Conservation (phyloP, 352 stramenopile species). For the Phytophthora quininea region DNA sequence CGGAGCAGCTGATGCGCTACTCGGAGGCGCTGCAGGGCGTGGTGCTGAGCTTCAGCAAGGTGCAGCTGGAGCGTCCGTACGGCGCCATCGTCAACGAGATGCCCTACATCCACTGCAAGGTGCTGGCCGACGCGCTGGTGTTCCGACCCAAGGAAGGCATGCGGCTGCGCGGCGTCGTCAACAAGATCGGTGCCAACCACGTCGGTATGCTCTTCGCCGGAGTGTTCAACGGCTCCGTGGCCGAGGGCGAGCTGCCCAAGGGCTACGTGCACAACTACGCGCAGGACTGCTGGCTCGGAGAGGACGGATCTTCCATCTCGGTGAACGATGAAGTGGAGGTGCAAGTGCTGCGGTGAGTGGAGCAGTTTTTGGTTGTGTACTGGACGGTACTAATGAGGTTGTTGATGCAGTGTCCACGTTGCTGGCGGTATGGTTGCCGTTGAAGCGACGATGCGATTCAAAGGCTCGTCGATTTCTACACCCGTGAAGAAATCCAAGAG, state of each 20-base stretch:
- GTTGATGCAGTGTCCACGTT: slow-evolving; percentile 58
- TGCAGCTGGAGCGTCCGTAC: slow-evolving; percentile 58
- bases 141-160: slow-evolving; percentile 76
- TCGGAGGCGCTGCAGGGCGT: slow-evolving; percentile 77
- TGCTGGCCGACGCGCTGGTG: slow-evolving; percentile 71
- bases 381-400: background rate
- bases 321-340: slow-evolving; percentile 73
- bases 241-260: slow-evolving; percentile 72
- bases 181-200: slow-evolving; percentile 90
- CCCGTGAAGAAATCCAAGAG: slow-evolving; percentile 17
- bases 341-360: slow-evolving; percentile 58
- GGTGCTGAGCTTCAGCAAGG: slow-evolving; percentile 73
- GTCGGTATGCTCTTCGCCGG: slow-evolving; percentile 83
- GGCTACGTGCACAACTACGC: slow-evolving; percentile 84
- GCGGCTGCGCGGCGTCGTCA: slow-evolving; percentile 64
- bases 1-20: slow-evolving; percentile 79
- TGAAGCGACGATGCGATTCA: slow-evolving; percentile 71
- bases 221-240: slow-evolving; percentile 85
- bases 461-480: slow-evolving; percentile 16
- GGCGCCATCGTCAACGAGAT: slow-evolving; percentile 86
- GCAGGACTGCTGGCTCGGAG: slow-evolving; percentile 71
- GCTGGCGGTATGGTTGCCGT: slow-evolving; percentile 83
- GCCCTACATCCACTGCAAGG: slow-evolving; percentile 85
- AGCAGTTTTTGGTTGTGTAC: background rate
- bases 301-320: slow-evolving; percentile 60